A percentile compares a stretch with the other conserved stretches of the same genome.
phyloP scores from a whole-genome alignment of 495 filamentous ascomycete species.

The Trichoderma virens region DNA sequence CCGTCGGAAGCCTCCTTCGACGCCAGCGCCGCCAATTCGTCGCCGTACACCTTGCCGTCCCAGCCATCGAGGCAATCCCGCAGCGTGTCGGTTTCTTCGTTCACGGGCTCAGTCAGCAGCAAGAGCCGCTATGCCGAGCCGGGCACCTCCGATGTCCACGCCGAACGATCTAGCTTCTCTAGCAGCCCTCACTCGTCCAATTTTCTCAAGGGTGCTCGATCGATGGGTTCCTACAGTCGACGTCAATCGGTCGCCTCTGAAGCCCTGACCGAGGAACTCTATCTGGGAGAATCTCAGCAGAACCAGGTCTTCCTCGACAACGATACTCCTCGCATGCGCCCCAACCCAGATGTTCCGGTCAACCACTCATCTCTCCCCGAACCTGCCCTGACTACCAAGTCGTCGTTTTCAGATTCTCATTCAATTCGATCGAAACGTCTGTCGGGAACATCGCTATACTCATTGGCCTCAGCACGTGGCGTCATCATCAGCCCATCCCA shows the following conservation, averaged over 20 bases:
- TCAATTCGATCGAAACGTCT: constrained; percentile 50
- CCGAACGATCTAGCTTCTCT: constrained; percentile 50
- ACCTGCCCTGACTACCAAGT: constrained; percentile 32
- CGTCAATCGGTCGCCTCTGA: constrained; percentile 28
- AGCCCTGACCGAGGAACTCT: constrained; percentile 23
- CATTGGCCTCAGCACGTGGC: constrained; percentile 49
- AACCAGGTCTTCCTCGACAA: constrained; percentile 17
- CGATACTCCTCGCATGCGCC: constrained; percentile 34
- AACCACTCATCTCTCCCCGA: constrained; percentile 34
- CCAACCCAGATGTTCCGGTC: background rate
- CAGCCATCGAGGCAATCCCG: constrained; percentile 19
- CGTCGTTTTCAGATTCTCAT: constrained; percentile 33
- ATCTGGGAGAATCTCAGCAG: background rate
- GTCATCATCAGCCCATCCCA: constrained; percentile 27
- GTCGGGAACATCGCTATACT: constrained; percentile 59
- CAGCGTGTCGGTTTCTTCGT: constrained; percentile 19
- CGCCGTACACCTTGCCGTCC: constrained; percentile 6
- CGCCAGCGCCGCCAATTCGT: constrained; percentile 9
- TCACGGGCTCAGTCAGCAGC: constrained; percentile 20
- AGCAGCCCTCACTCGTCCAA: constrained; percentile 47
- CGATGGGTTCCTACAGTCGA: constrained; percentile 19
- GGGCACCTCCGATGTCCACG: constrained; percentile 38
- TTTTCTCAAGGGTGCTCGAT: constrained; percentile 20
- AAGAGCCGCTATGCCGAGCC: constrained; percentile 47
- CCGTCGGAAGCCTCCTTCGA: background rate